Evolutionary conservation across 805 yeast species (phyloP).

Genomic region (Yamadazyma kitorensis): DNA sequence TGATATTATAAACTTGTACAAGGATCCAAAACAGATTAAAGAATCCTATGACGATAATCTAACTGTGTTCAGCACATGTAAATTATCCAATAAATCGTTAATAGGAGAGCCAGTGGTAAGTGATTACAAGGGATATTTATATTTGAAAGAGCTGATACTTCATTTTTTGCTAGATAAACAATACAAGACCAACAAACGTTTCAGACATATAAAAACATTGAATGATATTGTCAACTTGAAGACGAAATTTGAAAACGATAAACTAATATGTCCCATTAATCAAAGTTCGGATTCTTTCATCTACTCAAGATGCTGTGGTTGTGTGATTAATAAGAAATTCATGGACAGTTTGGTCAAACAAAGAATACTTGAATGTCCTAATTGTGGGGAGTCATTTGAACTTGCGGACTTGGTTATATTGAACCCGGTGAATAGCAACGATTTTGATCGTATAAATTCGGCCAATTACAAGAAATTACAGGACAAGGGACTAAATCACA

Average conservation of each 20-base stretch:
- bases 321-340: slow-evolving; percentile 28
- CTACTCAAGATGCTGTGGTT: slow-evolving; percentile 39
- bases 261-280: slow-evolving; percentile 31
- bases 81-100: slow-evolving; percentile 42
- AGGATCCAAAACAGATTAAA: slow-evolving; percentile 14
- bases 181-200: slow-evolving; percentile 13
- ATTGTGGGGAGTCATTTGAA: slow-evolving; percentile 22
- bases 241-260: slow-evolving; percentile 17
- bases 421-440: slow-evolving; percentile 19
- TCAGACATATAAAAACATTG: slow-evolving; percentile 21
- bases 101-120: slow-evolving; percentile 51
- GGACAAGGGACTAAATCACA: slow-evolving; percentile 19
- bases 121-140: slow-evolving; percentile 66
- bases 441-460: slow-evolving; percentile 5
- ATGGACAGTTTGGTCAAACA: slow-evolving; percentile 17
- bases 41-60: slow-evolving; percentile 10
- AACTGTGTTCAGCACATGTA: slow-evolving; percentile 37
- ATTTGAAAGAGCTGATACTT: slow-evolving; percentile 60
- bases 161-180: slow-evolving; percentile 49
- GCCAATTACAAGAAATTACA: slow-evolving; percentile 13
- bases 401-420: slow-evolving; percentile 31
- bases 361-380: slow-evolving; percentile 25
- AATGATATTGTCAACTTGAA: slow-evolving; percentile 26
- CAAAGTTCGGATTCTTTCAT: slow-evolving; percentile 17
- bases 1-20: slow-evolving; percentile 40